Evolutionary conservation across 164 flowering plant genomes (phyloP).

Genomic region (Stephania yunnanensis): DNA sequence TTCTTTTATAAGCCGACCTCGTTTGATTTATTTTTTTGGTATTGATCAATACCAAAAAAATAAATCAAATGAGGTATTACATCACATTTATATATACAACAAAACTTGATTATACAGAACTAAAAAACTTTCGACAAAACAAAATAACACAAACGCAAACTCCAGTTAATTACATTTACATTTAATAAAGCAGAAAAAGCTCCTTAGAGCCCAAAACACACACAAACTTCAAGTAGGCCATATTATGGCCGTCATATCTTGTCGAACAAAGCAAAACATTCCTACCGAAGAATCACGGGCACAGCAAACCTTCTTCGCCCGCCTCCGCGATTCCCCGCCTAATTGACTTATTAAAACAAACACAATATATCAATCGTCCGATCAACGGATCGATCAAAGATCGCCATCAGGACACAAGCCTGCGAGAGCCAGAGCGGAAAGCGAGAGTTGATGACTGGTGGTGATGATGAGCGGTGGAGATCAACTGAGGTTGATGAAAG

Average conservation of each 20-base stretch:
- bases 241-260: too few relatives aligned
- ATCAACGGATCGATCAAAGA: background rate
- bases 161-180: background rate
- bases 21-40: too few relatives aligned
- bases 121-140: background rate
- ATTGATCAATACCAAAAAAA: too few relatives aligned
- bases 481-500: conserved; percentile 25
- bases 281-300: background rate
- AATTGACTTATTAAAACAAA: too few relatives aligned
- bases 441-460: conserved; percentile 27
- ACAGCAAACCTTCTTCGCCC: background rate
- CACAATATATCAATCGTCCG: background rate
- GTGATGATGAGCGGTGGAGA: conserved; percentile 19
- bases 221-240: too few relatives aligned
- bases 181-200: background rate
- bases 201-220: too few relatives aligned
- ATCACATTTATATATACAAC: too few relatives aligned
- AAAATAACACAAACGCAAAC: background rate
- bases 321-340: background rate
- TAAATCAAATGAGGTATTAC: too few relatives aligned
- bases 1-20: too few relatives aligned
- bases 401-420: conserved; percentile 18
- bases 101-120: background rate
- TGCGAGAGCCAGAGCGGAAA: conserved; percentile 26
- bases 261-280: background rate